Evolutionary conservation across 371 early-diverging fungal genomes (phyloP), one percentile per base, ranked within the genome.

Genomic region (Apophysomyces elegans): DNA sequence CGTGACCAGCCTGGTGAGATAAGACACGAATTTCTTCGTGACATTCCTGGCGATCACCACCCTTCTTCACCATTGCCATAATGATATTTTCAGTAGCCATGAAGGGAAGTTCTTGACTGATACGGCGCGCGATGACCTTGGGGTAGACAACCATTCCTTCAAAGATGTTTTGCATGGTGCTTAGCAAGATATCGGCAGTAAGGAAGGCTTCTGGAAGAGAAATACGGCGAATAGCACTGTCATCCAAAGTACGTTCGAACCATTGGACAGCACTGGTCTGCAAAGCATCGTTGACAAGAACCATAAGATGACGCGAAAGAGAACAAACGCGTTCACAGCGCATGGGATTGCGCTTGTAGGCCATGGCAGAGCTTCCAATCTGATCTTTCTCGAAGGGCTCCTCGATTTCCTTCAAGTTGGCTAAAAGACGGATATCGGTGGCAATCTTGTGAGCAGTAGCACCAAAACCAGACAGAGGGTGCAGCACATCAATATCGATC

Each of bases 291-390:
- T 89, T 89, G 61, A 90, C 86, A 9, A 99, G 87, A n/a, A 93
- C 84, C 92, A 96, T 95, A 68, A 99, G 84, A 75, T 99, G 98
- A 62, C 99, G 93, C n/a, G 96, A 80, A 61, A 99, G 87, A 38
- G 95, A 90, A 86, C 98, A 97, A 39, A 95, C 92, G 70, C 99
- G 94, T 74, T 99, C 99, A 71, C 91, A 93, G 56, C 97, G 92
- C 98, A 99, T 99, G 39, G 99, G 99, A 87, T 99, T 99, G 72
- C 98, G 93, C 91, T 99, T 99, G 86, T 99, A 99, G 62, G 99
- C 98, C 99, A 99, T 98, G 60, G 99, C 99, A 39, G 96, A 96
- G 43, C 93, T 92, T 12, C 99, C 99, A 64, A 99, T 98, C 83
- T 99, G 99, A 78, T 97, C 96, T 86, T 94, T 95, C 80, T 98